A percentile compares a stretch with the other conserved stretches of the same genome.
Conservation (phyloP, 192 early-diverging fungal genomes). For the Entrophospora sp. region DNA sequence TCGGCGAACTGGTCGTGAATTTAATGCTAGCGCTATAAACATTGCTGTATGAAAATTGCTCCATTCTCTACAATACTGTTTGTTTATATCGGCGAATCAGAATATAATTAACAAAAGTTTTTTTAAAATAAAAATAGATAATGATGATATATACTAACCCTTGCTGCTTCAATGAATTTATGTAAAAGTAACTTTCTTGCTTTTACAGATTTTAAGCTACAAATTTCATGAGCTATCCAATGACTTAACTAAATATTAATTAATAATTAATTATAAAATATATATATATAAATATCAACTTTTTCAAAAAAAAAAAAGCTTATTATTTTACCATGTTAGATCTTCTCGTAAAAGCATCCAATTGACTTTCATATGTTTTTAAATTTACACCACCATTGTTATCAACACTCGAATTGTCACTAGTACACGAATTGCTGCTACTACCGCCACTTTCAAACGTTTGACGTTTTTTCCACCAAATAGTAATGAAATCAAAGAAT, state of each 20-base stretch:
- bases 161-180: constrained; percentile 52
- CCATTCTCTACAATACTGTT: constrained; percentile 38
- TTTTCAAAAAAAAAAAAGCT: background rate
- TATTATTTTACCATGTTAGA: constrained; percentile 40
- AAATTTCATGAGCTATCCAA: constrained; percentile 52
- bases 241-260: constrained; percentile 34
- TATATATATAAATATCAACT: background rate
- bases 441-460: constrained; percentile 16
- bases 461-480: constrained; percentile 28
- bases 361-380: constrained; percentile 23
- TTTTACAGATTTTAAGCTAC: constrained; percentile 34
- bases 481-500: constrained; percentile 31
- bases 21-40: constrained; percentile 53
- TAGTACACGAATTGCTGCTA: too few species aligned
- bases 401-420: too few species aligned
- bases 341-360: constrained; percentile 47
- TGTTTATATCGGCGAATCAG: background rate
- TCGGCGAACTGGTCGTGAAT: constrained; percentile 44
- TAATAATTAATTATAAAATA: background rate
- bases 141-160: constrained; percentile 18
- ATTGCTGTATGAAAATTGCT: constrained; percentile 64
- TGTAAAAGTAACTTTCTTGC: constrained; percentile 37
- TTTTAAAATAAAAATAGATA: constrained; percentile 1
- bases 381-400: background rate
- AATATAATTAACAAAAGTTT: background rate